Conservation (phyloP, 768 basidiomycete species). For the Chalciporus chontae region DNA sequence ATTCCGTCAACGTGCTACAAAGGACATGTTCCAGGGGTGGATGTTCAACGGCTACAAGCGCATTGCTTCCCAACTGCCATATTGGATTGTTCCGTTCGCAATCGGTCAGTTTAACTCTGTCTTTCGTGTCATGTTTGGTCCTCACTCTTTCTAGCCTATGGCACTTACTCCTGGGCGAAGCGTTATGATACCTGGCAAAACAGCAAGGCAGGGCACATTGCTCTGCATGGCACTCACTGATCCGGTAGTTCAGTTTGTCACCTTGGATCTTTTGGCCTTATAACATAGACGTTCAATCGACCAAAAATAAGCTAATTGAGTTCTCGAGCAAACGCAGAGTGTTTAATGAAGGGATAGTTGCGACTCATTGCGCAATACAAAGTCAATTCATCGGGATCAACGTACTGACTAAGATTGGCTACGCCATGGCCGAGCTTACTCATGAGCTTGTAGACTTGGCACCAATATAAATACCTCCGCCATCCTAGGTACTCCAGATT, state of each 20-base stretch:
- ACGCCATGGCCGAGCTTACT: conserved; percentile 16
- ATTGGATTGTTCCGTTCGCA: conserved; percentile 76
- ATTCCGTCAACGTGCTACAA: conserved; percentile 70
- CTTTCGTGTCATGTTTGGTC: not conserved
- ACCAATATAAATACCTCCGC: conserved; percentile 11
- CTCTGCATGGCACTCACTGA: conserved; percentile 33
- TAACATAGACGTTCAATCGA: conserved; percentile 13
- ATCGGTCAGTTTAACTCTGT: conserved; percentile 52
- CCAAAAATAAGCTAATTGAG: not conserved
- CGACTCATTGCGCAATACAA: conserved; percentile 9
- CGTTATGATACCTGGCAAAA: conserved; percentile 61
- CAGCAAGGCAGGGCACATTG: conserved; percentile 79
- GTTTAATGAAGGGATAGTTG: not conserved
- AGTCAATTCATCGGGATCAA: not conserved
- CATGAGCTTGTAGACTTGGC: conserved; percentile 1
- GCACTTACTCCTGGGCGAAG: conserved; percentile 78
- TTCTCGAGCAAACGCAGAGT: not conserved
- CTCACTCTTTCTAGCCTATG: conserved; percentile 53
- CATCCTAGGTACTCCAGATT: not conserved
- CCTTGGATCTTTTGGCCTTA: conserved; percentile 7
- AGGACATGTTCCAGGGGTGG: conserved; percentile 68
- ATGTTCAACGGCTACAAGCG: conserved; percentile 86
- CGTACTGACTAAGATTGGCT: conserved; percentile 8
- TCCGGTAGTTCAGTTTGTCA: conserved; percentile 13
- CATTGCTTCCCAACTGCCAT: conserved; percentile 66